phyloP scores from a whole-genome alignment of 495 filamentous ascomycete species.

The Cryomyces minteri region DNA sequence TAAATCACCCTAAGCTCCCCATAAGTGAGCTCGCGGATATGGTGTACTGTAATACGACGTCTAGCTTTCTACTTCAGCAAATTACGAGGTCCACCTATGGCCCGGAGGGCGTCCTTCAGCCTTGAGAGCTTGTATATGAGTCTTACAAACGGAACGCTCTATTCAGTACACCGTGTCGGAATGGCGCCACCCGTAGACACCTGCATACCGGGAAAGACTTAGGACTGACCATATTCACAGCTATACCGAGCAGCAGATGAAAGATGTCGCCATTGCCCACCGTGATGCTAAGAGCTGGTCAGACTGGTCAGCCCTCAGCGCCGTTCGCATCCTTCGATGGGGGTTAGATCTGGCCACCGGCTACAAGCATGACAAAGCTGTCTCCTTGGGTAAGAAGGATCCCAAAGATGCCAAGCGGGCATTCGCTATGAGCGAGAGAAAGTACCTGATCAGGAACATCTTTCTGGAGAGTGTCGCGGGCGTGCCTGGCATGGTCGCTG shows the following conservation, averaged over 20 bases:
- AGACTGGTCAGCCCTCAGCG: slow-evolving; percentile 44
- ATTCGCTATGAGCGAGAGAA: slow-evolving; percentile 48
- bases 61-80: too few relatives aligned
- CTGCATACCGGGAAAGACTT: slow-evolving; percentile 2
- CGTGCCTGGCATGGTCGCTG: slow-evolving; percentile 93
- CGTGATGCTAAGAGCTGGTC: slow-evolving; percentile 46
- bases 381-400: slow-evolving; percentile 22
- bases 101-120: too few relatives aligned
- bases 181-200: too few relatives aligned
- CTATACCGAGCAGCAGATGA: slow-evolving; percentile 48
- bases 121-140: too few relatives aligned
- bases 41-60: too few relatives aligned
- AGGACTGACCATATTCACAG: slow-evolving; percentile 13
- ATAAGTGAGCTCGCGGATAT: too few relatives aligned
- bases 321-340: slow-evolving; percentile 44
- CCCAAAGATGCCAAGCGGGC: slow-evolving; percentile 22
- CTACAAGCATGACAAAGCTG: slow-evolving; percentile 46
- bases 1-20: slow-evolving; percentile 17
- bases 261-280: slow-evolving; percentile 41
- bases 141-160: slow-evolving; percentile 6
- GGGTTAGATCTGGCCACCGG: slow-evolving; percentile 51
- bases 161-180: too few relatives aligned
- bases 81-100: too few relatives aligned
- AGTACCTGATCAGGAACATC: slow-evolving; percentile 70
- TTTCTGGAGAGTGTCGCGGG: slow-evolving; percentile 91